These are phyloP conservation scores for Cystobasidium ongulense DNA, from an alignment of 768 basidiomycete genomes.

Conservation along the genomic window DNA sequence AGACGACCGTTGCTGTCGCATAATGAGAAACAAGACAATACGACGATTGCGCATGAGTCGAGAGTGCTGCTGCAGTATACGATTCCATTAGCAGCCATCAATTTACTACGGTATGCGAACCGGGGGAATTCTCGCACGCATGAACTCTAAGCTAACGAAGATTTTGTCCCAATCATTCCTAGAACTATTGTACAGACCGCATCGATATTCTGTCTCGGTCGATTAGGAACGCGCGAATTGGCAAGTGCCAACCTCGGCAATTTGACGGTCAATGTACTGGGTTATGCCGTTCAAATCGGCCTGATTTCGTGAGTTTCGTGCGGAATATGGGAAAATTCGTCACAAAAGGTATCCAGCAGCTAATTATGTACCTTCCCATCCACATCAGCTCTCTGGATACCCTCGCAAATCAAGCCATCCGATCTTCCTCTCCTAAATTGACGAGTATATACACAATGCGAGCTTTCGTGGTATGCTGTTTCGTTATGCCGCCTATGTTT, in stretches of 20 bases:
- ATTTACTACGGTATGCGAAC: background rate
- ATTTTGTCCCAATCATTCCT: background rate
- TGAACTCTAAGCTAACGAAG: too few relatives aligned
- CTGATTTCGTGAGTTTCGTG: background rate
- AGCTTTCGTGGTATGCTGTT: constrained; percentile 5
- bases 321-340: too few relatives aligned
- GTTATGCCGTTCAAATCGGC: background rate
- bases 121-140: too few relatives aligned
- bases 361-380: too few relatives aligned
- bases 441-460: constrained; percentile 23
- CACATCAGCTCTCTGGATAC: constrained; percentile 1
- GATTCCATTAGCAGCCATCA: background rate
- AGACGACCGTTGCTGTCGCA: background rate
- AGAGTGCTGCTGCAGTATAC: background rate
- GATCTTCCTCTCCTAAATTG: constrained; percentile 23
- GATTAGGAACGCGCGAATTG: background rate
- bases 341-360: too few relatives aligned
- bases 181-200: background rate
- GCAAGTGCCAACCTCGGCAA: background rate
- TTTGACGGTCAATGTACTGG: background rate
- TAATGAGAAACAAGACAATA: background rate
- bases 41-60: constrained; percentile 6
- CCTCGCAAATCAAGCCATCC: constrained; percentile 26
- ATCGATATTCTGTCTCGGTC: constrained; percentile 3
- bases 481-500: constrained; percentile 13